phyloP scores from a whole-genome alignment of 257 asterid genomes.

The Nicotiana paniculata region DNA sequence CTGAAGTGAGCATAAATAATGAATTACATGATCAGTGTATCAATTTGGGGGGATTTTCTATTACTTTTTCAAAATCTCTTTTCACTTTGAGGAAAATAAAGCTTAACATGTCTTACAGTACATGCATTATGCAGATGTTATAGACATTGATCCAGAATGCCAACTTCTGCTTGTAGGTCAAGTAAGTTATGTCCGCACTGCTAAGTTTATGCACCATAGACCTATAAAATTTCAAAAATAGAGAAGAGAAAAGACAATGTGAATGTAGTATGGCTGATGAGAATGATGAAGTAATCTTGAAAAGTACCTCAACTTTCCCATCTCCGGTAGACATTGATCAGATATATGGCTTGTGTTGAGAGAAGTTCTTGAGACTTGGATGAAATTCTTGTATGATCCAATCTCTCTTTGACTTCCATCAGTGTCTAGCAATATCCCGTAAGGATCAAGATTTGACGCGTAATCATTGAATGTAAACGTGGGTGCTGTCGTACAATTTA shows the following conservation, averaged over 20 bases:
- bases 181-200: slow-evolving; percentile 30
- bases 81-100: not conserved
- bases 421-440: slow-evolving; percentile 29
- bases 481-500: slow-evolving; percentile 44
- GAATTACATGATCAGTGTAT: not conserved
- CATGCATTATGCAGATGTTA: slow-evolving; percentile 86
- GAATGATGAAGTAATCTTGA: not conserved
- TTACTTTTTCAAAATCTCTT: not conserved
- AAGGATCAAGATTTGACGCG: slow-evolving; percentile 55
- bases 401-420: slow-evolving; percentile 54
- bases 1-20: slow-evolving; percentile 24
- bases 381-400: slow-evolving; percentile 75
- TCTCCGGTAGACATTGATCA: slow-evolving; percentile 49
- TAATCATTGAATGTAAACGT: slow-evolving; percentile 37
- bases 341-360: slow-evolving; percentile 47
- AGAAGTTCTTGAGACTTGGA: slow-evolving; percentile 56
- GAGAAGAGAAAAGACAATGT: no score
- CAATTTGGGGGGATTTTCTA: not conserved
- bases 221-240: slow-evolving; percentile 28
- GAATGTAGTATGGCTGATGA: not conserved
- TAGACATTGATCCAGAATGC: slow-evolving; percentile 92
- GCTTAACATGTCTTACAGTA: slow-evolving; percentile 31
- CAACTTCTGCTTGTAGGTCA: slow-evolving; percentile 84
- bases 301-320: slow-evolving; percentile 64
- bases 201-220: slow-evolving; percentile 50